A percentile compares a stretch with the other conserved stretches of the same genome.
phyloP scores from a whole-genome alignment of 1,284 basidiomycete genomes.

The Inonotus hispidus region DNA sequence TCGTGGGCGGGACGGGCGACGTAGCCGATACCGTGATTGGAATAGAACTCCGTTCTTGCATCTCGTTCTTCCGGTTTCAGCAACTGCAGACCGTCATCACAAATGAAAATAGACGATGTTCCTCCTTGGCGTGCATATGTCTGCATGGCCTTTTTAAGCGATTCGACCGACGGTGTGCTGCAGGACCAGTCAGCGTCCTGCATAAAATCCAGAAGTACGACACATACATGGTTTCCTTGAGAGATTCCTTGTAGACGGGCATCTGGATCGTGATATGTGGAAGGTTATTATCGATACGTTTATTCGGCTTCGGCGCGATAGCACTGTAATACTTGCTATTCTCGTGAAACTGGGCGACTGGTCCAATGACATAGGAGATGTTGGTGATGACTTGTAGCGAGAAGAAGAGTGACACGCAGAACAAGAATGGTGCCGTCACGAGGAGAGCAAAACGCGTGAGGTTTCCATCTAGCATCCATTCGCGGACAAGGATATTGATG shows the following conservation, averaged over 20 bases:
- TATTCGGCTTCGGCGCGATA: constrained; percentile 50
- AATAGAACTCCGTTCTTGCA: constrained; percentile 68
- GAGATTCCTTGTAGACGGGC: constrained; percentile 78
- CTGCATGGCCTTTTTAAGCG: constrained; percentile 81
- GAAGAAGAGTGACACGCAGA: constrained; percentile 71
- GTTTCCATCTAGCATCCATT: constrained; percentile 62
- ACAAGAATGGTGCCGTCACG: constrained; percentile 59
- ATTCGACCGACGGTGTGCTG: constrained; percentile 71
- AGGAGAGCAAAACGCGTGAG: constrained; percentile 61
- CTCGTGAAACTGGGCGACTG: constrained; percentile 70
- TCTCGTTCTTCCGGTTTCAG: constrained; percentile 57
- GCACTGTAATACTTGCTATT: constrained; percentile 73
- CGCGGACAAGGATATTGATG: constrained; percentile 51
- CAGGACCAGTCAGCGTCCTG: neutral
- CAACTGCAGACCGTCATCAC: constrained; percentile 71
- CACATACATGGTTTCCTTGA: constrained; percentile 62
- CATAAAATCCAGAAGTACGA: neutral
- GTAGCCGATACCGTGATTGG: constrained; percentile 78
- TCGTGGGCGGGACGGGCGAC: constrained; percentile 74
- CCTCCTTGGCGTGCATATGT: constrained; percentile 82
- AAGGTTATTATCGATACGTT: constrained; percentile 51
- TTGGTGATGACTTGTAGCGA: constrained; percentile 56
- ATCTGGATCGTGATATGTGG: constrained; percentile 75
- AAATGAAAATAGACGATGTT: constrained; percentile 68
- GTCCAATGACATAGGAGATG: constrained; percentile 60